These are phyloP conservation scores for Botrytis cinerea DNA, from an alignment of 2,329 filamentous ascomycete species.

Conservation along the genomic window DNA sequence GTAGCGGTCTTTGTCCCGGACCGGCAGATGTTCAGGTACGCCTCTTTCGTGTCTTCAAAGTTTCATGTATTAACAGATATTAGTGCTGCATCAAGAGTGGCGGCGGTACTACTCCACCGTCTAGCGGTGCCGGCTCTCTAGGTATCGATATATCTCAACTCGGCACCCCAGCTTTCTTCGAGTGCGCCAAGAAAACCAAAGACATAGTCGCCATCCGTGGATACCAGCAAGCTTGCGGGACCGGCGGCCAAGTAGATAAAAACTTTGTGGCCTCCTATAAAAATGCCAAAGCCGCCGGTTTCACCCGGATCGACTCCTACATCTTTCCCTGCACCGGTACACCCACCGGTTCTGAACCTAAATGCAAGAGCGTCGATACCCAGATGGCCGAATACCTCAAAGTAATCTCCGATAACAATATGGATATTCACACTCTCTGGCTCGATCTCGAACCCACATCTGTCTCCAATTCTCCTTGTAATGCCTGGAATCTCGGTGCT, in stretches of 20 bases:
- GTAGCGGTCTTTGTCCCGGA: slow-evolving; percentile 29
- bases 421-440: slow-evolving; percentile 33
- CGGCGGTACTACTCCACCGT: slow-evolving; percentile 10
- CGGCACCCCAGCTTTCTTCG: slow-evolving; percentile 26
- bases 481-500: slow-evolving; percentile 34
- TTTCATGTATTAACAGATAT: not conserved
- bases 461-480: slow-evolving; percentile 25
- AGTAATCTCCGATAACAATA: slow-evolving; percentile 29
- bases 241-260: slow-evolving; percentile 31
- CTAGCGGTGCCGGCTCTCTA: slow-evolving; percentile 10
- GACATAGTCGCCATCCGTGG: slow-evolving; percentile 29
- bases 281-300: slow-evolving; percentile 32
- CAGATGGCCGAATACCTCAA: slow-evolving; percentile 34
- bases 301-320: slow-evolving; percentile 34
- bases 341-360: slow-evolving; percentile 28
- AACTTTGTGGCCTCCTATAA: slow-evolving; percentile 32
- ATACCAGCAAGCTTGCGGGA: slow-evolving; percentile 31
- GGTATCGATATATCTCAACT: slow-evolving; percentile 30
- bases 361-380: slow-evolving; percentile 32
- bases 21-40: slow-evolving; percentile 27
- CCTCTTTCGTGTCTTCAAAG: not conserved
- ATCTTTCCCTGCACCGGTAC: slow-evolving; percentile 37
- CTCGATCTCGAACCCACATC: slow-evolving; percentile 35
- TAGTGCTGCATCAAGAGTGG: slow-evolving; percentile 30
- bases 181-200: slow-evolving; percentile 28